Conservation (phyloP, 306 rosid genomes). For the Leucaena leucocephala region DNA sequence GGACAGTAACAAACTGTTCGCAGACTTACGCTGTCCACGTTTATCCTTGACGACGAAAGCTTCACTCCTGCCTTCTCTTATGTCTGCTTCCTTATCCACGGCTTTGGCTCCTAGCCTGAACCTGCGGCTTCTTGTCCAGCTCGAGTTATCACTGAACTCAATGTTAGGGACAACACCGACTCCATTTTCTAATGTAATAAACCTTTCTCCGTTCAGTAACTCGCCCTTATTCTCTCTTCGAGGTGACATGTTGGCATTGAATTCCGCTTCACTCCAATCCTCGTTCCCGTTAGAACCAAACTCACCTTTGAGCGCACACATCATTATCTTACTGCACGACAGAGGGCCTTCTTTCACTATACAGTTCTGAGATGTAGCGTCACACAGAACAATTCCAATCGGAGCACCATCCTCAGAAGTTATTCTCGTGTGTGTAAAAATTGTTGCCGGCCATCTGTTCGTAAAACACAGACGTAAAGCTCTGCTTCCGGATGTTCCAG, state of each 20-base stretch:
- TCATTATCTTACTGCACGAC: constrained; percentile 51
- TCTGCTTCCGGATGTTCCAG: constrained; percentile 35
- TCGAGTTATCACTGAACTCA: constrained; percentile 62
- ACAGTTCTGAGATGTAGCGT: constrained; percentile 41
- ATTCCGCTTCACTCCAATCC: constrained; percentile 60
- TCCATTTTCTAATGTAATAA: constrained; percentile 50
- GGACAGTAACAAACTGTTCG: neutral
- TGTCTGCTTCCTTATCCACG: constrained; percentile 30
- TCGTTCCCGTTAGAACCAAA: constrained; percentile 48
- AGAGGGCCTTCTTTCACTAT: constrained; percentile 48
- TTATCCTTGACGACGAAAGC: constrained; percentile 64
- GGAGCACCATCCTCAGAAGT: constrained; percentile 30
- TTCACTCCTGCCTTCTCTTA: constrained; percentile 64
- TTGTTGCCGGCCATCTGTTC: constrained; percentile 12
- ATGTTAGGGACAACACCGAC: constrained; percentile 33
- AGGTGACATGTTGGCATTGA: constrained; percentile 42
- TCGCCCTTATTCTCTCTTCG: constrained; percentile 62
- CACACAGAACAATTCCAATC: constrained; percentile 48
- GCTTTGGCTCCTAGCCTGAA: constrained; percentile 65
- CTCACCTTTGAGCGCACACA: constrained; percentile 56
- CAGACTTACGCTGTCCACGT: constrained; percentile 66
- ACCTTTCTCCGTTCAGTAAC: constrained; percentile 51
- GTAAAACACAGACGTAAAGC: constrained; percentile 40
- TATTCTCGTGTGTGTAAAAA: constrained; percentile 37
- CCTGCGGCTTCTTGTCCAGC: constrained; percentile 58